A percentile compares a stretch with the other conserved stretches of the same genome.
These are phyloP conservation scores for Candida anutae DNA, from an alignment of 1,139 yeast species.

Conservation along the genomic window DNA sequence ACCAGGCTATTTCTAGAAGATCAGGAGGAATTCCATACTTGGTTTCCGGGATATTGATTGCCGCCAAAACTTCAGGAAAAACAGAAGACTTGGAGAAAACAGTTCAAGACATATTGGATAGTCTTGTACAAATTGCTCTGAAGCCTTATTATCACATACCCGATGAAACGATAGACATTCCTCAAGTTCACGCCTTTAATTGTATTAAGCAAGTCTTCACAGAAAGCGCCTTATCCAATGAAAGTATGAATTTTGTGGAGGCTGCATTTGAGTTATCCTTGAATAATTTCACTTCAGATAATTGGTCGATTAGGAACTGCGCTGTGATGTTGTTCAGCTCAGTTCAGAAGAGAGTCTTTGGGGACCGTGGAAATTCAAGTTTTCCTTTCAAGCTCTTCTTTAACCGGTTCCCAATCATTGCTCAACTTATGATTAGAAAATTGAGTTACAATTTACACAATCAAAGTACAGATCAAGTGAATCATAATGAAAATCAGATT, in stretches of 20 bases:
- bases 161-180: constrained; percentile 58
- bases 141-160: constrained; percentile 38
- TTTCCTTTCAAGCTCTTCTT: constrained; percentile 43
- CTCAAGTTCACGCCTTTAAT: constrained; percentile 92
- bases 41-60: constrained; percentile 62
- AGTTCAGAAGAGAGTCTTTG: constrained; percentile 71
- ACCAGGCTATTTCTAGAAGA: constrained; percentile 72
- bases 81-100: neutral
- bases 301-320: constrained; percentile 88
- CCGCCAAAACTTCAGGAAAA: constrained; percentile 19
- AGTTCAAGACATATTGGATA: constrained; percentile 34
- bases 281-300: constrained; percentile 49
- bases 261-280: constrained; percentile 55
- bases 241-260: constrained; percentile 47
- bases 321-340: constrained; percentile 90
- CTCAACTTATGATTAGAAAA: constrained; percentile 37
- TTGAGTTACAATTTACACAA: constrained; percentile 20
- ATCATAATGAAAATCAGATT: constrained; percentile 16
- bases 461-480: neutral
- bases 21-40: constrained; percentile 88
- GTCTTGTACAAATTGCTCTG: constrained; percentile 46
- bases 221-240: constrained; percentile 54
- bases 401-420: constrained; percentile 48
- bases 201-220: constrained; percentile 67
- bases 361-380: constrained; percentile 34